Evolutionary conservation across 345 rosid genomes (phyloP), one percentile per base, ranked within the genome.

Genomic region (Bruguiera gymnorhiza): DNA sequence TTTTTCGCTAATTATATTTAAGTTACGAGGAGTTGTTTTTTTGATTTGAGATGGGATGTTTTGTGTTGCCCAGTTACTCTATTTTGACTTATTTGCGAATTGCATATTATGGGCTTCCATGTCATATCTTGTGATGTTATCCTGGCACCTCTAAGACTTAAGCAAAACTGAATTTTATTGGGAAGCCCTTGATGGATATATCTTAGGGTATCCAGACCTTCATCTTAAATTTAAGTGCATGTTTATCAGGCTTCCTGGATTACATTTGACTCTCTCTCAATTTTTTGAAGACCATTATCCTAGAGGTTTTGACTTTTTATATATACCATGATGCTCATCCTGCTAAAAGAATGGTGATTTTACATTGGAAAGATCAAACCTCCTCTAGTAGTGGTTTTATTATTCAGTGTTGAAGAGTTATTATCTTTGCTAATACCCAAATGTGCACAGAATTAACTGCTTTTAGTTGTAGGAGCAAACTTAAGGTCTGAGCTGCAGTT

Each of bases 171-270:
- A 23, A 53, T 13, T 52, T 3, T 57, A 27, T 16, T 39, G 29
- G 31, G 8, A 23, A 13, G 48, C 36, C 73, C 61, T 48, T 8
- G 58, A 32, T 69, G 57, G 73, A 48, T 31, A 24, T 60, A 66
- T 23, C 9, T 20, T 43, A 23, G 34, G n/a, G 39, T 55, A 57
- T 26, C n/a, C 29, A 43, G 19, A 26, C 62, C 24, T 30, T 8
- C 21, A n/a, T 52, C 32, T 4, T 61, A 16, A 26, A 70, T 8
- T 21, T 69, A 5, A 60, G 3, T 48, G 10, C 50, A 43, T 43
- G 50, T 15, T 43, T 43, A n/a, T n/a, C 16, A 13, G 19, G 50
- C 50, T 43, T 43, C 50, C 13, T 39, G 16, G 48, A 39, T 10
- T 10, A 39, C 48, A 10, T 39, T 39, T 10, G 48, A 39, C 16